These are phyloP conservation scores for Pyrus communis DNA, from an alignment of 306 rosid species.

Conservation along the genomic window DNA sequence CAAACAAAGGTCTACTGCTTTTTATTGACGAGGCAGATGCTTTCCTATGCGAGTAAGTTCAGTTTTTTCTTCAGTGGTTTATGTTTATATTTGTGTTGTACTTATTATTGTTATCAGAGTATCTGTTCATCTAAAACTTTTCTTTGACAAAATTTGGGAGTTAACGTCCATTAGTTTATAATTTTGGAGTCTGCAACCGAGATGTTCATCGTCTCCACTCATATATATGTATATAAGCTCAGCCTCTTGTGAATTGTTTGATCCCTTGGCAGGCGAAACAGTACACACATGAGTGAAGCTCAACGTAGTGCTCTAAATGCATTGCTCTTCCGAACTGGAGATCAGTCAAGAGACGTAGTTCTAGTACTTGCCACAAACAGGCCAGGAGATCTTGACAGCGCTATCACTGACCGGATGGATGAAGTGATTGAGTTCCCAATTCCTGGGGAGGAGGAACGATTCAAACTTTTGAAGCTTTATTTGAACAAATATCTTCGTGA, in stretches of 20 bases:
- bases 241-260: neutral
- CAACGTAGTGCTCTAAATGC: slow-evolving; percentile 98
- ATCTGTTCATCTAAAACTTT: neutral
- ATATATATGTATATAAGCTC: neutral
- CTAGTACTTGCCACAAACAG: slow-evolving; percentile 97
- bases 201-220: neutral
- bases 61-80: neutral
- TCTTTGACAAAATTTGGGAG: neutral
- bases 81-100: neutral
- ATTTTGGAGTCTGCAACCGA: neutral
- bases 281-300: slow-evolving; percentile 92
- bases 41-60: slow-evolving; percentile 95
- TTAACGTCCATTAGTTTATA: neutral
- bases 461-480: slow-evolving; percentile 73
- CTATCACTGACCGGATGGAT: slow-evolving; percentile 88
- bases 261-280: slow-evolving; percentile 82
- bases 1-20: slow-evolving; percentile 81
- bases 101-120: neutral
- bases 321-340: slow-evolving; percentile 94
- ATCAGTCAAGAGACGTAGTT: slow-evolving; percentile 92
- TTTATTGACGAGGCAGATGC: slow-evolving; percentile 99
- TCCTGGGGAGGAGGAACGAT: slow-evolving; percentile 88
- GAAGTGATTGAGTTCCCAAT: slow-evolving; percentile 96
- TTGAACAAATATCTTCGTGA: slow-evolving; percentile 56
- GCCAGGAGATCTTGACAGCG: slow-evolving; percentile 92